Base-by-base conservation (phyloP, 108 stramenopile genomes). In the Craspedostauros australis region DNA sequence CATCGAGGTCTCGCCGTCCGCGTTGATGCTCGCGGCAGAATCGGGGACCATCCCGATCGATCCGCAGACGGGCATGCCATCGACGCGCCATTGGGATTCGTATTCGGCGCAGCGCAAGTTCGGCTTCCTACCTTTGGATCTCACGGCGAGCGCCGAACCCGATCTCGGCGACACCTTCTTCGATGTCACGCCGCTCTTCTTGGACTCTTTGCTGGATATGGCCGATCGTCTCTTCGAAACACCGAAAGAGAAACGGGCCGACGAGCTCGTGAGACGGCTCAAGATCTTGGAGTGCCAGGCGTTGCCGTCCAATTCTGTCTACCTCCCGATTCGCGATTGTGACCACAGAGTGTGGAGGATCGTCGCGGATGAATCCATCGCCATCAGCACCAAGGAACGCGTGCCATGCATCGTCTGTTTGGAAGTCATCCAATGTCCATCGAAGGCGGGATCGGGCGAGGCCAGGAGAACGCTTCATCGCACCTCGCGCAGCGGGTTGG, bases 321-420 rank as follows among this genome's bases (percentile, higher is more conserved):
- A 95, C 74, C 33, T 95, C 5, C 95, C 95, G 7, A 54, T 93
- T 5, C 64, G 62, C 40, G 68, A 90, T 45, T 47, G 59, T 28
- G 50, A 79, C 30, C 91, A 94, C 67, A 70, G 91, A 31, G 87
- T 94, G 1, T 94, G 89, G 90, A 60, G 91, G 26, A 80, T 91
- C 24, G 83, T 84, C 14, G 57, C 73, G 2, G 73, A 82, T 33
- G 95, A 96, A 72, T 72, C 72, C 39, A 72, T 95, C 39, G 87
- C 93, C 0, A 74, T 96, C 41, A 73, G 71, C 30, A 96, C 95
- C 2, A 93, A 92, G 46, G 93, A 94, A 65, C 76, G 95, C n/a
- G 93, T 92, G 6, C 95, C 95, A 6, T 94, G 86, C 60, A 87
- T 96, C 29, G 57, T 94, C n/a, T 75, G 68, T 20, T 46, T 96